Evolutionary conservation across 2,329 filamentous ascomycete species (phyloP).

Genomic region (Emergomyces pasteurianus): DNA sequence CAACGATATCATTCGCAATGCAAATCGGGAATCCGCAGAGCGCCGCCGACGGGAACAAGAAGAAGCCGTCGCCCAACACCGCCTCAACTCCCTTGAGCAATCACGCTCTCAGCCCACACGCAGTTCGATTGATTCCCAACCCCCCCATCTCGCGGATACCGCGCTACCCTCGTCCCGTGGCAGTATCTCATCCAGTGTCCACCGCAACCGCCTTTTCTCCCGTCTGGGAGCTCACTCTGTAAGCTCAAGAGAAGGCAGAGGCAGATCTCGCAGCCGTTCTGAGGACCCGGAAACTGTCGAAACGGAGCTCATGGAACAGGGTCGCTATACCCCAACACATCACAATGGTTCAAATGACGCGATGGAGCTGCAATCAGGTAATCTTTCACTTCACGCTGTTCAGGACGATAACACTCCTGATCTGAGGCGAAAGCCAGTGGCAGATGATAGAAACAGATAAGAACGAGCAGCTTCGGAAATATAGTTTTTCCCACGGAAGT

Average conservation of each 20-base stretch:
- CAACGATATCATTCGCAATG: constrained; percentile 26
- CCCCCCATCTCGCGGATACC: constrained; percentile 9
- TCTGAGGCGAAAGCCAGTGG: neutral
- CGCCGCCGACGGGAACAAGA: constrained; percentile 21
- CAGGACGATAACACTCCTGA: constrained; percentile 5
- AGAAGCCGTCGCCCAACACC: constrained; percentile 21
- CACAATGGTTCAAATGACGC: neutral
- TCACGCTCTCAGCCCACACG: constrained; percentile 12
- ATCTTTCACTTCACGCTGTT: constrained; percentile 12
- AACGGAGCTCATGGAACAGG: constrained; percentile 36
- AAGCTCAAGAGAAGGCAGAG: neutral
- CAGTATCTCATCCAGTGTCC: constrained; percentile 28
- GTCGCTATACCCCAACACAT: constrained; percentile 28
- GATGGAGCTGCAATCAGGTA: constrained; percentile 12
- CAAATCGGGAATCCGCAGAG: constrained; percentile 30
- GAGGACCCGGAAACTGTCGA: constrained; percentile 15
- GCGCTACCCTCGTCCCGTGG: constrained; percentile 5
- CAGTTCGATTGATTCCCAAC: constrained; percentile 14
- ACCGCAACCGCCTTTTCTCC: constrained; percentile 52
- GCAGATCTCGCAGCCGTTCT: neutral
- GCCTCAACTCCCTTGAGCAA: constrained; percentile 5
- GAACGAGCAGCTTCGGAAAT: neutral
- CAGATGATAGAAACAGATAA: neutral
- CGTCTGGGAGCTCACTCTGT: constrained; percentile 27
- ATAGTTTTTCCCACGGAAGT: no score